A percentile compares a stretch with the other conserved stretches of the same genome.
These are phyloP conservation scores for Podospora comata DNA, from an alignment of 495 filamentous ascomycete species.

Conservation along the genomic window DNA sequence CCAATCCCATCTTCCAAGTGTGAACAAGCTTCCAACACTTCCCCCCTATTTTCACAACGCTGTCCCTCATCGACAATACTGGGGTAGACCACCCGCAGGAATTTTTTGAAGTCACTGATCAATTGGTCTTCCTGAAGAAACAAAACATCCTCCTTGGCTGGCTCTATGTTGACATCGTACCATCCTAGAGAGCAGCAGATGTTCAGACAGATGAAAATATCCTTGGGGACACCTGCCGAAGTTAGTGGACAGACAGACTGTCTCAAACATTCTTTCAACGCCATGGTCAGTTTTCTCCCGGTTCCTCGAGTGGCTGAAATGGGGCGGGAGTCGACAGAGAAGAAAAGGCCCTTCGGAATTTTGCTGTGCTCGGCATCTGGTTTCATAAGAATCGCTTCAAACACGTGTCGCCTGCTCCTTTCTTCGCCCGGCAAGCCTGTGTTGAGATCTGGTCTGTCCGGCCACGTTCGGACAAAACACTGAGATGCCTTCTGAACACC, in stretches of 20 bases:
- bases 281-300: background rate
- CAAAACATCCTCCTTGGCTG: background rate
- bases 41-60: background rate
- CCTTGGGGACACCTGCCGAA: background rate
- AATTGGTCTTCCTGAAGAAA: background rate
- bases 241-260: background rate
- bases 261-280: background rate
- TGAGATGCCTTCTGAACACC: conserved; percentile 41
- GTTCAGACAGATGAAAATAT: background rate
- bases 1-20: background rate
- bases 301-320: background rate
- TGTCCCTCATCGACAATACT: background rate
- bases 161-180: background rate
- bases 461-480: background rate
- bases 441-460: background rate
- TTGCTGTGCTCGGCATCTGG: background rate
- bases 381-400: background rate
- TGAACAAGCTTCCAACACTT: background rate
- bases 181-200: background rate
- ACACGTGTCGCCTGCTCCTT: background rate
- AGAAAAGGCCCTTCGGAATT: background rate
- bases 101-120: background rate
- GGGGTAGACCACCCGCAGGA: background rate
- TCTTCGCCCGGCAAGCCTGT: background rate
- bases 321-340: background rate